Evolutionary conservation across 179 eudicot species (phyloP).

Genomic region (Gypsophila paniculata): DNA sequence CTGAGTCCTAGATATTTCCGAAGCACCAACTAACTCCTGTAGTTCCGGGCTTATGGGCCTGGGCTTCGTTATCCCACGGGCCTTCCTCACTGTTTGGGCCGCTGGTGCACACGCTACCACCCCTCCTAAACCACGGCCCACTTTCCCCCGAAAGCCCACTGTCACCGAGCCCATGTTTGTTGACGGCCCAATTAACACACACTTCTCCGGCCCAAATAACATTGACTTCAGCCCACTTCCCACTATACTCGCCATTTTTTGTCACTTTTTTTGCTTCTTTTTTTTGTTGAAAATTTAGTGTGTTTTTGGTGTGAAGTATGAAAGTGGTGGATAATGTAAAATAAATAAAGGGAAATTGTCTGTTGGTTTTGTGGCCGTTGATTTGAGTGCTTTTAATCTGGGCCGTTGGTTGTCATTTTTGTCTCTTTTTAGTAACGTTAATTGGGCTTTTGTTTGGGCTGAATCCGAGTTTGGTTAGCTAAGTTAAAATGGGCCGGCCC

Average conservation of each 20-base stretch:
- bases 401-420: conserved; percentile 1
- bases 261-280: too few species aligned
- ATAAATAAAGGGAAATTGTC: neutral
- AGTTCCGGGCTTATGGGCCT: conserved; percentile 54
- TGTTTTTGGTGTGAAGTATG: neutral
- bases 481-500: too few species aligned
- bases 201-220: neutral
- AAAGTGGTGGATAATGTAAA: neutral
- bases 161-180: neutral
- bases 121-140: conserved; percentile 4
- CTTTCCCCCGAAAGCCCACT: conserved; percentile 16
- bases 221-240: conserved; percentile 18
- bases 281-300: too few species aligned
- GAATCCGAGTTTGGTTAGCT: too few species aligned
- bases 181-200: neutral
- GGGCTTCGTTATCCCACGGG: conserved; percentile 68
- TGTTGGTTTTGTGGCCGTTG: neutral
- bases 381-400: neutral
- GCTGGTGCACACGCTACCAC: conserved; percentile 33
- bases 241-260: conserved; percentile 25
- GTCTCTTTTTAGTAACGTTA: neutral
- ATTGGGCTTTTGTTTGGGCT: neutral
- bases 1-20: conserved; percentile 64
- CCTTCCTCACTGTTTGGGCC: conserved; percentile 41
- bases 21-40: conserved; percentile 55